Conservation (phyloP, 2,329 filamentous ascomycete species). For the Thyridium curvatum region DNA sequence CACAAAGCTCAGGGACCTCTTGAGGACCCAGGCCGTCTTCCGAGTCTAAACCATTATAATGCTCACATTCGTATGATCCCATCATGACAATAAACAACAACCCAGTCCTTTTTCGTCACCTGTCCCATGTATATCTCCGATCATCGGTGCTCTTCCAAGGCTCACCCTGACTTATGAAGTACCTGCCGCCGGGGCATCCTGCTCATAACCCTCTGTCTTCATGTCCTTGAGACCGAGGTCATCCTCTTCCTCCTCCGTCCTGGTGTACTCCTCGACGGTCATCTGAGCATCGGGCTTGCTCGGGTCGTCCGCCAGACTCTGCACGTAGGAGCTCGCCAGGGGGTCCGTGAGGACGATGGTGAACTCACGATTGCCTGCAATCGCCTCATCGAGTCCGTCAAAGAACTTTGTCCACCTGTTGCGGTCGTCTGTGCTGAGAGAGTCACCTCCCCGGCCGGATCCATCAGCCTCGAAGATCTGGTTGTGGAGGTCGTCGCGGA, state of each 20-base stretch:
- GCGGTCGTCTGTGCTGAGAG: constrained; percentile 60
- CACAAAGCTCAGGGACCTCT: too few relatives aligned
- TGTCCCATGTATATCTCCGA: too few relatives aligned
- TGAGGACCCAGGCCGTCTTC: too few relatives aligned
- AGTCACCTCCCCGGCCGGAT: constrained; percentile 65
- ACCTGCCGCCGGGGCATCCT: constrained; percentile 27
- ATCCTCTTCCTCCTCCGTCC: constrained; percentile 89
- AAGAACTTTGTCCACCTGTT: constrained; percentile 80
- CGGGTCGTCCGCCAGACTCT: constrained; percentile 76
- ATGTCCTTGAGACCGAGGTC: constrained; percentile 88
- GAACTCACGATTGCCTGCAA: constrained; percentile 74
- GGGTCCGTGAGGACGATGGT: constrained; percentile 82
- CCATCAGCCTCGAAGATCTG: constrained; percentile 81
- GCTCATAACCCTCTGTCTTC: constrained; percentile 82
- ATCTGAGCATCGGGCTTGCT: constrained; percentile 69
- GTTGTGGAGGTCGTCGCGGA: constrained; percentile 79
- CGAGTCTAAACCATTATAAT: too few relatives aligned
- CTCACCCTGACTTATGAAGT: too few relatives aligned
- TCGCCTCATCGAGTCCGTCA: constrained; percentile 65
- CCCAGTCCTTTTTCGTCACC: too few relatives aligned
- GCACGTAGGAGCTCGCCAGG: constrained; percentile 87
- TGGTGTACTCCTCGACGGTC: constrained; percentile 71
- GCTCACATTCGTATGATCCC: too few relatives aligned
- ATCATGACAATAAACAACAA: too few relatives aligned
- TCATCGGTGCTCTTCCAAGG: too few relatives aligned